These are phyloP conservation scores for Ogataea ganodermae DNA, from an alignment of 805 yeast genomes.

Conservation along the genomic window DNA sequence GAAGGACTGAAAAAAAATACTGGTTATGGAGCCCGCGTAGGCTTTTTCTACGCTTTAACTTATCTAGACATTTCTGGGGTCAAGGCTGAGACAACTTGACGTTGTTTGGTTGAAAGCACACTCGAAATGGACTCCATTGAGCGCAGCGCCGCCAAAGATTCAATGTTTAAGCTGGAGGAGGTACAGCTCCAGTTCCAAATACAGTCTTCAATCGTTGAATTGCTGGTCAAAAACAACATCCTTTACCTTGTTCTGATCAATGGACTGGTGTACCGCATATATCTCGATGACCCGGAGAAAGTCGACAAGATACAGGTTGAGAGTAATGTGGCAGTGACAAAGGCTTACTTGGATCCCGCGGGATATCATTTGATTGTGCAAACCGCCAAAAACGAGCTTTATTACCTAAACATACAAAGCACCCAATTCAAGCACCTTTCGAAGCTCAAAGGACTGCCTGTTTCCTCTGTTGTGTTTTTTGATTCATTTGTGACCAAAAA, in stretches of 20 bases:
- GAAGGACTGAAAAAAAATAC: background rate
- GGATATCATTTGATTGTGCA: constrained; percentile 56
- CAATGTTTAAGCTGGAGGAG: constrained; percentile 31
- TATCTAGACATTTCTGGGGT: background rate
- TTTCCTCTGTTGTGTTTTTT: constrained; percentile 45
- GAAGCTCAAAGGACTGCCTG: constrained; percentile 47
- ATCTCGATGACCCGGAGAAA: constrained; percentile 63
- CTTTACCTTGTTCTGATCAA: constrained; percentile 54
- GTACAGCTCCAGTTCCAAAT: constrained; percentile 38
- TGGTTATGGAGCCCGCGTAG: constrained; percentile 2
- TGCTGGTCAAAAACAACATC: constrained; percentile 57
- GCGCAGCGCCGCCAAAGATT: background rate
- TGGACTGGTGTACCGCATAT: constrained; percentile 62
- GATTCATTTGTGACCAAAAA: constrained; percentile 26
- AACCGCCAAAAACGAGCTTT: constrained; percentile 48
- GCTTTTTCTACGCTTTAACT: background rate
- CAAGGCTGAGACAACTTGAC: too few relatives aligned
- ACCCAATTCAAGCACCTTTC: constrained; percentile 43
- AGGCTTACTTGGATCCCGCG: constrained; percentile 49
- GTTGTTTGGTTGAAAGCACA: too few relatives aligned
- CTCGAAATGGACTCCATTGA: constrained; percentile 24
- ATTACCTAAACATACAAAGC: constrained; percentile 46
- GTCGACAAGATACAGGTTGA: constrained; percentile 46
- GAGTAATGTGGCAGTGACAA: constrained; percentile 29
- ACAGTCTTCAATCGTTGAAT: constrained; percentile 41